Evolutionary conservation across 108 stramenopile genomes (phyloP).

Genomic region (Cyclotella cryptica): DNA sequence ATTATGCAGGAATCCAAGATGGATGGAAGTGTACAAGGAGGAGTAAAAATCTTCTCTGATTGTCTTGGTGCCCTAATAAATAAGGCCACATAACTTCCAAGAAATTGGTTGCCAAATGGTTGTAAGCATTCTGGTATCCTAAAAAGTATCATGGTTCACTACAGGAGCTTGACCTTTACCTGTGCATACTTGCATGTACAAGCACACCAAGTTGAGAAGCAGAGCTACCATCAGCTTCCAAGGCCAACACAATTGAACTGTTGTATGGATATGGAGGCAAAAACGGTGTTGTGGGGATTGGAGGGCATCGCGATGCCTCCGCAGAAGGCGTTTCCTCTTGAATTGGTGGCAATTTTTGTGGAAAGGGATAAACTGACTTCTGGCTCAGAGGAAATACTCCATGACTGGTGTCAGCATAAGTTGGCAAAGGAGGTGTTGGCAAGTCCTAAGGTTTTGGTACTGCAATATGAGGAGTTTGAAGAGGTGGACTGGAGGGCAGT

Average conservation of each 20-base stretch:
- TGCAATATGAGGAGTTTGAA: not conserved
- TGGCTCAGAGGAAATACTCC: slow-evolving; percentile 16
- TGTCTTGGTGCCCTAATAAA: slow-evolving; percentile 24
- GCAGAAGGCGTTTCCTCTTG: slow-evolving; percentile 19
- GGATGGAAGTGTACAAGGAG: not conserved
- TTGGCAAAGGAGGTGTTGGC: not conserved
- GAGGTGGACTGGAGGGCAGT: too few species aligned
- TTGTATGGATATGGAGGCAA: slow-evolving; percentile 6
- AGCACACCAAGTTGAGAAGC: slow-evolving; percentile 24
- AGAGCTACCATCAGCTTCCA: not conserved
- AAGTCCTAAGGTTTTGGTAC: not conserved
- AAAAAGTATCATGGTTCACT: slow-evolving; percentile 26
- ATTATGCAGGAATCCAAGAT: too few species aligned
- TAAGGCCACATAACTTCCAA: not conserved
- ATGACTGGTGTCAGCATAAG: slow-evolving; percentile 1
- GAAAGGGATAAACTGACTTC: slow-evolving; percentile 4
- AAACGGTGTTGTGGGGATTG: not conserved
- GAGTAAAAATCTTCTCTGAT: slow-evolving; percentile 25
- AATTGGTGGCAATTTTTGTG: slow-evolving; percentile 19
- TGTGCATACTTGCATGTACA: slow-evolving; percentile 11
- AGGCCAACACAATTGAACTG: slow-evolving; percentile 15
- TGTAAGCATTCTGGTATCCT: too few species aligned
- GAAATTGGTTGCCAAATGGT: slow-evolving; percentile 11
- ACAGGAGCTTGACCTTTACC: slow-evolving; percentile 12
- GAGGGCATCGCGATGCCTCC: not conserved